Evolutionary conservation across 306 rosid species (phyloP), one percentile per base, ranked within the genome.

Genomic region (Medicago ruthenica): DNA sequence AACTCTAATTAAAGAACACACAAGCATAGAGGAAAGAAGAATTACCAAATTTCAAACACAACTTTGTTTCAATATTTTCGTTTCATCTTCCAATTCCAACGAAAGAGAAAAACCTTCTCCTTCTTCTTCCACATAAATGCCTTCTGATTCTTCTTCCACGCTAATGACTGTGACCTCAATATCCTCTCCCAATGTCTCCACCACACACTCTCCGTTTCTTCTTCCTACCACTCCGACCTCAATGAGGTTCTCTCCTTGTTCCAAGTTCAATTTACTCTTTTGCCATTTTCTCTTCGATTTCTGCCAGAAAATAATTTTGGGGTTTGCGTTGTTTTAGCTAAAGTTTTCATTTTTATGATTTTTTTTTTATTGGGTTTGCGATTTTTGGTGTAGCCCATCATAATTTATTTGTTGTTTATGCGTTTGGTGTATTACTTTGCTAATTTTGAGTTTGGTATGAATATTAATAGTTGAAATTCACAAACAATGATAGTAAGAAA

Each of bases 191-290:
- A 78, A 59, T 85, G 81, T 79, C 86, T 88, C 15, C 85, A 75
- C 36, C 83, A 82, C n/a, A 27, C 66, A 57, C 16, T 50, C 55
- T 48, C 85, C 16, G 84, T 95, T 40, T 84, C 86, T 66, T 85
- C 97, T 24, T 75, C 86, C 20, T 85, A 83, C 74, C 51, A 86
- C 40, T 71, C 85, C 37, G 92, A 95, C 67, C 82, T 83, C 76
- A 78, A n/a, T 44, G 61, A 87, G 8, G 74, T 62, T 80, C 79
- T 65, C 17, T 80, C 78, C 34, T 86, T 50, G 74, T 79, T 86
- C 51, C 80, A 79, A 88, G 99, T 97, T 92, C 45, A 57, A 9
- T 55, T 55, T 75, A 21, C 24, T 39, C 54, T 14, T 34, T 31
- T 24, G 34, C 42, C 10, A 10, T 42, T 42, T 42, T 9, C 4